Evolutionary conservation across 805 yeast species (phyloP).

Genomic region (fission yeast (Schizosaccharomyces pombe)): ASM294v3 CU329670.1:4308501-4309000

Average conservation of each 20-base stretch:
- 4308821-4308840: conserved; percentile 50
- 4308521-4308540: conserved; percentile 27
- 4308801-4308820: conserved; percentile 77
- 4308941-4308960: conserved; percentile 60
- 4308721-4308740: conserved; percentile 79
- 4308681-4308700: conserved; percentile 37
- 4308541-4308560: conserved; percentile 29
- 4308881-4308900: conserved; percentile 56
- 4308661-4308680: conserved; percentile 33
- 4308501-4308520: conserved; percentile 25
- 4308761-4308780: conserved; percentile 54
- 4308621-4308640: conserved; percentile 33
- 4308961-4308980: conserved; percentile 78
- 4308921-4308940: conserved; percentile 83
- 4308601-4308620: conserved; percentile 48
- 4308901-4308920: conserved; percentile 69
- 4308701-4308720: conserved; percentile 49
- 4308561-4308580: conserved; percentile 22
- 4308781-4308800: conserved; percentile 71
- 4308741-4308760: conserved; percentile 63
- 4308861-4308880: conserved; percentile 48
- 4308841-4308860: conserved; percentile 70
- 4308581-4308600: conserved; percentile 32
- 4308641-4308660: conserved; percentile 30
- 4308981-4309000: conserved; percentile 89